Evolutionary conservation across 2,329 filamentous ascomycete genomes (phyloP).

Genomic region (Leptoxyphium fumago): DNA sequence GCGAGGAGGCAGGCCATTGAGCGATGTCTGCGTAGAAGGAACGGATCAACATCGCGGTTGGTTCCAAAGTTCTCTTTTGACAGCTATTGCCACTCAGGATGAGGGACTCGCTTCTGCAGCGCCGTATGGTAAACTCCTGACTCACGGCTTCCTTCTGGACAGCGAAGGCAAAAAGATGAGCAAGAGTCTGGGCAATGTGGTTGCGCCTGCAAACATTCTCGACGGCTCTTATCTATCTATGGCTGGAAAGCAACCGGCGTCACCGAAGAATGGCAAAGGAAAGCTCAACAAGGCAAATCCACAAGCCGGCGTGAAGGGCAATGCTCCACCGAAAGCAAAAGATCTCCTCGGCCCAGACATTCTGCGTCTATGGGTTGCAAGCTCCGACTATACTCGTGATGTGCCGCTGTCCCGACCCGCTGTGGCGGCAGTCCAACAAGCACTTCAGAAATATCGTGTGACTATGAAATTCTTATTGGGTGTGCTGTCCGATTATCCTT

Average conservation of each 20-base stretch:
- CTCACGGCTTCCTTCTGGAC: slow-evolving; percentile 89
- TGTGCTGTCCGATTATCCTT: slow-evolving; percentile 30
- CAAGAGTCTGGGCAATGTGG: slow-evolving; percentile 84
- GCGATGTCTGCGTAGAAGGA: slow-evolving; percentile 86
- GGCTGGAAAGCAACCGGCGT: slow-evolving; percentile 40
- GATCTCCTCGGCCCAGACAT: slow-evolving; percentile 61
- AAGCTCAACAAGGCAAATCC: slow-evolving; percentile 5
- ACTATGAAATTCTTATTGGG: slow-evolving; percentile 86
- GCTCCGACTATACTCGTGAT: slow-evolving; percentile 81
- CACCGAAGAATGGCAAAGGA: slow-evolving; percentile 23
- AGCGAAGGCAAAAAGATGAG: slow-evolving; percentile 93
- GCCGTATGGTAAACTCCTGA: slow-evolving; percentile 81
- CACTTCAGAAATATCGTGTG: slow-evolving; percentile 72
- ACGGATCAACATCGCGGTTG: slow-evolving; percentile 93
- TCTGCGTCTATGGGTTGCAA: slow-evolving; percentile 78
- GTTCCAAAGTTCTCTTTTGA: slow-evolving; percentile 94
- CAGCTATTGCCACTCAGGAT: slow-evolving; percentile 54
- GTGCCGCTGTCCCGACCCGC: slow-evolving; percentile 67
- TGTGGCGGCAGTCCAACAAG: slow-evolving; percentile 59
- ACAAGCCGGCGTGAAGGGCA: slow-evolving; percentile 13
- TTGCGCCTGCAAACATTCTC: slow-evolving; percentile 71
- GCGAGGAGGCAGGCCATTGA: slow-evolving; percentile 30
- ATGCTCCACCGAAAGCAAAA: slow-evolving; percentile 14
- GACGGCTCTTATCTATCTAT: slow-evolving; percentile 52
- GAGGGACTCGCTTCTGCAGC: slow-evolving; percentile 30